Percentiles rank a stretch among this genome's conserved stretches.
Evolutionary conservation across 805 yeast species (phyloP).

Genomic region (Kockiozyma suomiensis): DNA sequence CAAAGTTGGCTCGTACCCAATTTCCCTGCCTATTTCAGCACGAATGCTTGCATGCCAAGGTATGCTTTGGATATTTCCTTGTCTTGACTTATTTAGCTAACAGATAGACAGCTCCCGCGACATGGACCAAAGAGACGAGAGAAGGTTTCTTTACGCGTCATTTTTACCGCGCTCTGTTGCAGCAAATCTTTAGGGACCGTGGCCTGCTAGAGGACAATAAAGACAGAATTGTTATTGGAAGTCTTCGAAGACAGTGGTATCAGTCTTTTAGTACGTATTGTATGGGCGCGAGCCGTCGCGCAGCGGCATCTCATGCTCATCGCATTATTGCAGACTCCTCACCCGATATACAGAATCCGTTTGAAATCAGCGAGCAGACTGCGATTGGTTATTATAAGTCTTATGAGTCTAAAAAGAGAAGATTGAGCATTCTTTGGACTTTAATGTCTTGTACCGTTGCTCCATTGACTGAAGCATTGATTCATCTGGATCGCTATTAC

Average conservation of each 20-base stretch:
- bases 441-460: slow-evolving; percentile 33
- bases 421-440: slow-evolving; percentile 35
- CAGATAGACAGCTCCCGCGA: slow-evolving; percentile 25
- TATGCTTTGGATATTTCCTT: not conserved
- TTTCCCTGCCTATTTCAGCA: slow-evolving; percentile 29
- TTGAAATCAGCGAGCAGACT: slow-evolving; percentile 16
- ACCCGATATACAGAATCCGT: slow-evolving; percentile 7
- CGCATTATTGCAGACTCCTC: not conserved
- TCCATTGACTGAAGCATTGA: slow-evolving; percentile 34
- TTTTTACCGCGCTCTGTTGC: slow-evolving; percentile 35
- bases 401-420: slow-evolving; percentile 18
- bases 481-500: slow-evolving; percentile 32
- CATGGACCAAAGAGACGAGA: slow-evolving; percentile 34
- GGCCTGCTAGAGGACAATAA: slow-evolving; percentile 8
- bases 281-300: slow-evolving; percentile 31
- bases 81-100: not conserved
- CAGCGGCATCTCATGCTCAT: slow-evolving; percentile 4
- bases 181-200: slow-evolving; percentile 30
- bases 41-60: slow-evolving; percentile 37
- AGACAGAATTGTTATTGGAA: slow-evolving; percentile 26
- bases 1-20: slow-evolving; percentile 6
- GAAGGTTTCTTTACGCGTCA: slow-evolving; percentile 33
- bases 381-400: slow-evolving; percentile 13
- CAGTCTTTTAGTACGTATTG: slow-evolving; percentile 29
- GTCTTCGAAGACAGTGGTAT: slow-evolving; percentile 32